Evolutionary conservation across 2,329 filamentous ascomycete genomes (phyloP).

Genomic region (Ustulina deusta): DNA sequence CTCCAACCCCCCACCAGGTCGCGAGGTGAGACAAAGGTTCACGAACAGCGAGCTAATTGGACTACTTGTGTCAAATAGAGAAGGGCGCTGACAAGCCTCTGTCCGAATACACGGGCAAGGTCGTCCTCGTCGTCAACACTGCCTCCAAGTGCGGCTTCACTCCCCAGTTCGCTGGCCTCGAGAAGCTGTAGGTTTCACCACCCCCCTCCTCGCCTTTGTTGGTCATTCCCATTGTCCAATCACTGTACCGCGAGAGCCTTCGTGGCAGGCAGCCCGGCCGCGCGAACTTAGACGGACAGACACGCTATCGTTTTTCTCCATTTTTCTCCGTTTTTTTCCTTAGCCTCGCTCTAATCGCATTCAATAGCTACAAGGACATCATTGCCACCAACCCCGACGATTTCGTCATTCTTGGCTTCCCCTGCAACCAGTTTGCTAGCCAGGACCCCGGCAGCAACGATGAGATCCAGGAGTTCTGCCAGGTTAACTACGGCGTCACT

Average conservation of each 20-base stretch:
- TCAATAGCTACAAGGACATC: conserved; percentile 72
- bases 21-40: conserved; percentile 1
- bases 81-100: conserved; percentile 79
- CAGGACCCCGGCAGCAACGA: conserved; percentile 90
- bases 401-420: conserved; percentile 93
- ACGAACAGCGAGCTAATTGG: conserved; percentile 34
- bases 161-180: conserved; percentile 90
- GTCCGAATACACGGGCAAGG: conserved; percentile 83
- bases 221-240: background rate
- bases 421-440: conserved; percentile 95
- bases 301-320: background rate
- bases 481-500: conserved; percentile 91
- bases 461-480: conserved; percentile 86
- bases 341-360: conserved; percentile 15
- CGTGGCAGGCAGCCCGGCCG: background rate
- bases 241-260: background rate
- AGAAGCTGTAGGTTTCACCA: conserved; percentile 72
- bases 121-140: conserved; percentile 96
- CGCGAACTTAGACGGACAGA: background rate
- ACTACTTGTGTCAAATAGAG: conserved; percentile 61
- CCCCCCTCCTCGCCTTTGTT: background rate
- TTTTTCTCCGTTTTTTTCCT: no score
- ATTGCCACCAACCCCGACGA: conserved; percentile 76
- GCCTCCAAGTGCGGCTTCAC: conserved; percentile 99
- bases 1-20: conserved; percentile 7